Percentiles rank a stretch among this genome's conserved stretches.
Evolutionary conservation across 331 rosid species (phyloP).

Genomic region (Erythrophleum ivorense): DNA sequence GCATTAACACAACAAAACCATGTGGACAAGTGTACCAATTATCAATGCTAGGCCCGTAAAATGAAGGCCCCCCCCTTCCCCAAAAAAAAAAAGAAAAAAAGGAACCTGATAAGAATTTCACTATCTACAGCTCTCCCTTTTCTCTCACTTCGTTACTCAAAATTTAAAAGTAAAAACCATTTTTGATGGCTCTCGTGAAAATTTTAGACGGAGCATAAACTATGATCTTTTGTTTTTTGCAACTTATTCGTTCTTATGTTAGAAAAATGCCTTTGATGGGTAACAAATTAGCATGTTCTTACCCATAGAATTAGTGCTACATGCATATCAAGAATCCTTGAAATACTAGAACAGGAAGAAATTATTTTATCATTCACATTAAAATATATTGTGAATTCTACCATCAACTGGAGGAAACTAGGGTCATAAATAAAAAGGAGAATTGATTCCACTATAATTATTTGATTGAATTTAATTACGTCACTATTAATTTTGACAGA

Average conservation of each 20-base stretch:
- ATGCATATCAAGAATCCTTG: neutral
- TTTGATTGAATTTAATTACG: neutral
- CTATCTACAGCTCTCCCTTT: constrained; percentile 1
- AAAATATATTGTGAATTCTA: neutral
- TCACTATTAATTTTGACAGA: neutral
- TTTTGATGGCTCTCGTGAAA: neutral
- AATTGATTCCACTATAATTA: neutral
- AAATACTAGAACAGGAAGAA: neutral
- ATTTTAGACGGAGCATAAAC: neutral
- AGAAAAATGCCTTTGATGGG: neutral
- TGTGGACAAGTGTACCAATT: neutral
- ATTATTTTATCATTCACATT: constrained; percentile 7
- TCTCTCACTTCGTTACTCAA: constrained; percentile 1
- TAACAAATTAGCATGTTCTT: neutral
- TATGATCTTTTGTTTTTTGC: neutral
- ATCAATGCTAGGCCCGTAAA: constrained; percentile 1
- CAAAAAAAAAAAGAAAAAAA: neutral
- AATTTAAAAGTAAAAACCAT: neutral
- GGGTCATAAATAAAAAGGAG: too few relatives aligned
- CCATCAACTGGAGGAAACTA: neutral
- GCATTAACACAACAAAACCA: neutral
- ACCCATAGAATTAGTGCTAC: neutral
- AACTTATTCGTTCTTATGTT: neutral
- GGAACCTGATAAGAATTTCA: neutral
- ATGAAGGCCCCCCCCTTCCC: neutral